Percentiles rank a stretch among this genome's conserved stretches.
These are phyloP conservation scores for Pseudomonodictys pantanalensis DNA, from an alignment of 495 filamentous ascomycete species.

Conservation along the genomic window DNA sequence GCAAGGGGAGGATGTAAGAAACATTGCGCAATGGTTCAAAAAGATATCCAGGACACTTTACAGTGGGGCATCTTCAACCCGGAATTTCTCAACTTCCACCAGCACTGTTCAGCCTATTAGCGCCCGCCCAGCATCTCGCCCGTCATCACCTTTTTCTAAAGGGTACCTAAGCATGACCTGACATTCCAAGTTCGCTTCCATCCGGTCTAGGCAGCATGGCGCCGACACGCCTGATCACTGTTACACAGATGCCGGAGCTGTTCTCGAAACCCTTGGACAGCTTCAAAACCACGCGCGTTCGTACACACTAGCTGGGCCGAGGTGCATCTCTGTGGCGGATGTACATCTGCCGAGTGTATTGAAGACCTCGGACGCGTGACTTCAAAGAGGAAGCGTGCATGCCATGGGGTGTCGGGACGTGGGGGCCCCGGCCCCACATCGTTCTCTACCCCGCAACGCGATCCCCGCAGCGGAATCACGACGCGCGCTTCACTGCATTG, in stretches of 20 bases:
- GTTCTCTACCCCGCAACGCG: slow-evolving; percentile 10
- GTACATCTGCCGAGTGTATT: slow-evolving; percentile 29
- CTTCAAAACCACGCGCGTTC: not conserved
- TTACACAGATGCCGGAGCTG: slow-evolving; percentile 19
- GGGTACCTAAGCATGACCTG: slow-evolving; percentile 1
- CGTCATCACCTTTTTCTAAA: too few species aligned
- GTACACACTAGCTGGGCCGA: not conserved
- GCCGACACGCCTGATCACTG: slow-evolving; percentile 6
- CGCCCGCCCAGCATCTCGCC: too few species aligned
- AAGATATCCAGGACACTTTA: slow-evolving; percentile 7
- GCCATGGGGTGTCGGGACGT: not conserved
- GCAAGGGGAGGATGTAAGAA: not conserved
- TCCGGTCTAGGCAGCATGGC: slow-evolving; percentile 22
- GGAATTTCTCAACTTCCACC: too few species aligned
- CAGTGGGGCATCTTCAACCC: slow-evolving; percentile 18
- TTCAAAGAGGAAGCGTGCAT: too few species aligned
- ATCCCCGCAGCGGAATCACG: not conserved
- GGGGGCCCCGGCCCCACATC: slow-evolving; percentile 2
- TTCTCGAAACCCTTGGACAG: not conserved
- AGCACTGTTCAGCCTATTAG: slow-evolving; percentile 1
- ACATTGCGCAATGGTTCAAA: not conserved
- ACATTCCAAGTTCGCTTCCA: too few species aligned
- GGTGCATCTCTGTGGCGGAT: slow-evolving; percentile 5
- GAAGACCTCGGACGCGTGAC: slow-evolving; percentile 5
- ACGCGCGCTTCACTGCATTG: not conserved